phyloP scores from a whole-genome alignment of 2,329 filamentous ascomycete genomes.

The Alternaria brassicae region DNA sequence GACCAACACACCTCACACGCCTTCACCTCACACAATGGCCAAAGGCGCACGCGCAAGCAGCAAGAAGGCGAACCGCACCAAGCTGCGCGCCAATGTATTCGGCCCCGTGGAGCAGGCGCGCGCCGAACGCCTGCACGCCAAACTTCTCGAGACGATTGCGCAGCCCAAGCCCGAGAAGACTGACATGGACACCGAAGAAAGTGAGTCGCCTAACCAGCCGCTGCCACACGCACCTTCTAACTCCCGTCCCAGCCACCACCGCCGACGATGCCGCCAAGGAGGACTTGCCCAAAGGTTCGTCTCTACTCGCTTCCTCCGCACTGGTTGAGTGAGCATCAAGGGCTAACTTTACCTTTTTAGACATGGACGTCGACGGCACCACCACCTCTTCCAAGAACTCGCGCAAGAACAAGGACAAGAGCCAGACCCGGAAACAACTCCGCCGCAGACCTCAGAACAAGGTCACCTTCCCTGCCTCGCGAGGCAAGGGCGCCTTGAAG shows the following conservation, averaged over 20 bases:
- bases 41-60: slow-evolving; percentile 82
- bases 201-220: slow-evolving; percentile 21
- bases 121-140: slow-evolving; percentile 82
- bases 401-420: slow-evolving; percentile 46
- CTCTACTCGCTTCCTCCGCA: slow-evolving; percentile 42
- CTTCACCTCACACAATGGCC: slow-evolving; percentile 69
- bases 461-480: slow-evolving; percentile 47
- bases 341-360: slow-evolving; percentile 45
- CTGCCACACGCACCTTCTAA: slow-evolving; percentile 3
- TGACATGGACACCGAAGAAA: slow-evolving; percentile 57
- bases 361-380: slow-evolving; percentile 51
- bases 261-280: slow-evolving; percentile 29
- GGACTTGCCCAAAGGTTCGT: slow-evolving; percentile 43
- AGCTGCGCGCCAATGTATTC: slow-evolving; percentile 81
- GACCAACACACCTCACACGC: slow-evolving; percentile 8
- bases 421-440: slow-evolving; percentile 46
- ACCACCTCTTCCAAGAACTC: slow-evolving; percentile 27
- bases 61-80: slow-evolving; percentile 82
- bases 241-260: slow-evolving; percentile 11
- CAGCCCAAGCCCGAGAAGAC: slow-evolving; percentile 70
- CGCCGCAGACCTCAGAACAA: slow-evolving; percentile 50
- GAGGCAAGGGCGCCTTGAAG: slow-evolving; percentile 47
- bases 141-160: slow-evolving; percentile 79
- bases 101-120: slow-evolving; percentile 81
- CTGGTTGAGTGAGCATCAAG: slow-evolving; percentile 40